Evolutionary conservation across 768 basidiomycete species (phyloP).

Genomic region (Cubamyces sp.): DNA sequence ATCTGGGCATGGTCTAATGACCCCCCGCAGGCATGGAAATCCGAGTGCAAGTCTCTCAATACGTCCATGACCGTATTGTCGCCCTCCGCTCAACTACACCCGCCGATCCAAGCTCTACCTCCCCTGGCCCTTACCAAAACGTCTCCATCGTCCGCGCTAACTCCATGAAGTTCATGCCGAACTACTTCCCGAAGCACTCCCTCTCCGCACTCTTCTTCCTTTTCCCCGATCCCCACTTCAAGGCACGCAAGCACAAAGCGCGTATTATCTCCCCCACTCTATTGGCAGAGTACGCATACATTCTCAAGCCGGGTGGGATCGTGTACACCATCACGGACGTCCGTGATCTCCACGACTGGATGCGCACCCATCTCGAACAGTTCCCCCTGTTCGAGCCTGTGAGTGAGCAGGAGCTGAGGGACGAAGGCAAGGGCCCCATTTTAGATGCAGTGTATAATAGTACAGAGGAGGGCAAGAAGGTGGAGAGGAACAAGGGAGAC

Average conservation of each 20-base stretch:
- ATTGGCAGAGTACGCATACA: conserved; percentile 95
- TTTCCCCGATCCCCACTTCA: conserved; percentile 99
- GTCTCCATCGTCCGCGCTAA: conserved; percentile 94
- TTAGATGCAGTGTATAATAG: conserved; percentile 81
- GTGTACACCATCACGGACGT: conserved; percentile 99
- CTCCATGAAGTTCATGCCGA: conserved; percentile 98
- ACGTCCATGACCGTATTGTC: conserved; percentile 90
- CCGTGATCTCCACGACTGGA: conserved; percentile 92
- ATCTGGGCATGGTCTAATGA: conserved; percentile 12
- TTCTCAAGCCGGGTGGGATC: conserved; percentile 90
- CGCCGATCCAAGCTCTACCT: conserved; percentile 24
- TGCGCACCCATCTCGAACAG: conserved; percentile 82
- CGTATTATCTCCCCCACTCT: conserved; percentile 98
- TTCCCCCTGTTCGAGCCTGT: conserved; percentile 89
- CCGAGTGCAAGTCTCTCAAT: conserved; percentile 93
- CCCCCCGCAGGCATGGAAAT: conserved; percentile 88
- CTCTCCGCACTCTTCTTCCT: conserved; percentile 95
- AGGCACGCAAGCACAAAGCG: conserved; percentile 96
- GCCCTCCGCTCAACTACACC: conserved; percentile 76
- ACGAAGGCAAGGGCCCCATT: conserved; percentile 73
- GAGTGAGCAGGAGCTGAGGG: conserved; percentile 74
- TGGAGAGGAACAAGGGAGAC: conserved; percentile 85
- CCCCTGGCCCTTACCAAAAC: conserved; percentile 71
- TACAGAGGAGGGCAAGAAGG: conserved; percentile 98
- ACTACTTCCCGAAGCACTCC: conserved; percentile 91